phyloP scores from a whole-genome alignment of 1,139 yeast genomes.

The Protomyces arabidopsidicola region DNA sequence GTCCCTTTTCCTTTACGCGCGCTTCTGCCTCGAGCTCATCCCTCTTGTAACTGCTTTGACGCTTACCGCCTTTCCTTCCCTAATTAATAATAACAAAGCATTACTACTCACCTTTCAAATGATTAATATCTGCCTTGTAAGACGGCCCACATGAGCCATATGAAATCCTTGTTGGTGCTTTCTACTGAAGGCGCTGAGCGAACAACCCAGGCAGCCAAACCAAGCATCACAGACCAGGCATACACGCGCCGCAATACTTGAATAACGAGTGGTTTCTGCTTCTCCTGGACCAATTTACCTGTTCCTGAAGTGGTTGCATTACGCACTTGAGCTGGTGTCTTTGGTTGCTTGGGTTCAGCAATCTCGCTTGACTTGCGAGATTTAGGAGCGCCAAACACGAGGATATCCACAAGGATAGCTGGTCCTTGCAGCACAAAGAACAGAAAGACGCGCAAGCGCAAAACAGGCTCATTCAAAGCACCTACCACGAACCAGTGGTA shows the following conservation, averaged over 20 bases:
- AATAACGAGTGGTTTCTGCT: background rate
- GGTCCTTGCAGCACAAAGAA: conserved; percentile 23
- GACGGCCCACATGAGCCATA: conserved; percentile 7
- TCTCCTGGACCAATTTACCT: background rate
- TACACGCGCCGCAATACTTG: conserved; percentile 1
- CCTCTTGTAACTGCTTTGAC: too few species aligned
- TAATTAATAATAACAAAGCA: too few species aligned
- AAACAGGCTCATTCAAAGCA: conserved; percentile 2
- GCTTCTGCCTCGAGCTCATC: too few species aligned
- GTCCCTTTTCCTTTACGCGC: too few species aligned
- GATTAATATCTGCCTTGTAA: background rate
- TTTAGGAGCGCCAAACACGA: conserved; percentile 3
- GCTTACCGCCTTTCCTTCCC: too few species aligned
- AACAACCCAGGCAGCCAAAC: conserved; percentile 23
- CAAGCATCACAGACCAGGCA: conserved; percentile 23
- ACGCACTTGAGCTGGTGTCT: background rate
- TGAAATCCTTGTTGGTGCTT: conserved; percentile 12
- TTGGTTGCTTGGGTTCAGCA: background rate
- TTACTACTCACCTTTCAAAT: too few species aligned
- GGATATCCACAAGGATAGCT: conserved; percentile 12
- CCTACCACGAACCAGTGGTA: conserved; percentile 22
- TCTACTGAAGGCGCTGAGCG: conserved; percentile 17
- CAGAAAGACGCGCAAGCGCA: conserved; percentile 9
- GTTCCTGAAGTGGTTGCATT: background rate
- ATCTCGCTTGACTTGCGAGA: conserved; percentile 1